These are phyloP conservation scores for Mariannaea sp. DNA, from an alignment of 2,329 filamentous ascomycete species.

Conservation along the genomic window DNA sequence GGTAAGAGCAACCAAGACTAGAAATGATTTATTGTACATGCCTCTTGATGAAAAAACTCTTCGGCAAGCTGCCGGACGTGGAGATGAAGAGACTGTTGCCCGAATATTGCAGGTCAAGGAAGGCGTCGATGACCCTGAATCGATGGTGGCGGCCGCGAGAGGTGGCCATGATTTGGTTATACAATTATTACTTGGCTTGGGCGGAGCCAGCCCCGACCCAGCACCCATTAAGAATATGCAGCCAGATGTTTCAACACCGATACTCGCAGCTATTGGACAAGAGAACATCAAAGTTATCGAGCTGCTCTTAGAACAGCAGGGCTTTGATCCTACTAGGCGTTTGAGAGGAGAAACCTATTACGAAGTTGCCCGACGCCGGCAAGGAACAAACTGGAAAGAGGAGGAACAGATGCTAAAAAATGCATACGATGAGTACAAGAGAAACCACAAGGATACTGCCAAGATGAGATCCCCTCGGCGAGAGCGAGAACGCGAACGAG, in stretches of 20 bases:
- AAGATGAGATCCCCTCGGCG: constrained; percentile 59
- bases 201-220: constrained; percentile 70
- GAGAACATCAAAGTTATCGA: constrained; percentile 84
- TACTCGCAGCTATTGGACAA: constrained; percentile 91
- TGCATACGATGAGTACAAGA: constrained; percentile 69
- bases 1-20: constrained; percentile 65
- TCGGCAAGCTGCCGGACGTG: constrained; percentile 62
- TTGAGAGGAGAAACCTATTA: constrained; percentile 81
- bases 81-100: constrained; percentile 65
- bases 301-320: constrained; percentile 74
- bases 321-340: constrained; percentile 81
- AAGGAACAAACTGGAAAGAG: constrained; percentile 87
- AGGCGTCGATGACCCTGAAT: constrained; percentile 74
- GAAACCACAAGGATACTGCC: constrained; percentile 52
- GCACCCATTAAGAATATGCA: constrained; percentile 63
- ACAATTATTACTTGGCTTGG: constrained; percentile 74
- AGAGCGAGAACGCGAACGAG: constrained; percentile 47
- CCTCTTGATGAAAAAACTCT: constrained; percentile 66
- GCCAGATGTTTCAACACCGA: constrained; percentile 82
- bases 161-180: constrained; percentile 90
- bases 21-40: constrained; percentile 67
- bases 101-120: constrained; percentile 66
- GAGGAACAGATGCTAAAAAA: constrained; percentile 82
- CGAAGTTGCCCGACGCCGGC: constrained; percentile 81
- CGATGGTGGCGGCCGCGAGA: constrained; percentile 87